These are phyloP conservation scores for Dactylis glomerata DNA, from an alignment of 176 grass and related monocot genomes.

Conservation along the genomic window DNA sequence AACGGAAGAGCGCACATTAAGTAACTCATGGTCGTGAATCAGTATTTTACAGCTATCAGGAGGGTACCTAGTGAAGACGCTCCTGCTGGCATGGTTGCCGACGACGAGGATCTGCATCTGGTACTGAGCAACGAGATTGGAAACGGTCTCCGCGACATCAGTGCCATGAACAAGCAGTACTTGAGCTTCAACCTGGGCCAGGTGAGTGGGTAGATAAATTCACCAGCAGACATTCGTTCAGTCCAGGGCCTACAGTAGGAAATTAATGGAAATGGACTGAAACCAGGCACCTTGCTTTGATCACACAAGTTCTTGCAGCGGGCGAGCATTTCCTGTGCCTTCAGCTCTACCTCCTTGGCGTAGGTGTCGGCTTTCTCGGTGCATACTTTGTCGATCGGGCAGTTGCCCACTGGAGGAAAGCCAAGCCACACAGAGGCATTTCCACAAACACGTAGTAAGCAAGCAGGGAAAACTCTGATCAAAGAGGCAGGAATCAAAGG, in stretches of 20 bases:
- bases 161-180: slow-evolving; percentile 30
- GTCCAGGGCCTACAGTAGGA: not conserved
- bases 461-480: not conserved
- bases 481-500: not conserved
- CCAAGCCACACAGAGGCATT: not conserved
- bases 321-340: slow-evolving; percentile 25
- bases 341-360: not conserved
- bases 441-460: not conserved
- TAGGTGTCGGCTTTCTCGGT: slow-evolving; percentile 5
- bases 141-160: slow-evolving; percentile 33
- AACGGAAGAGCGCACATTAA: not conserved
- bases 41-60: not conserved
- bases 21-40: not conserved
- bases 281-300: not conserved
- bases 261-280: not conserved
- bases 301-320: slow-evolving; percentile 30
- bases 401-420: slow-evolving; percentile 32
- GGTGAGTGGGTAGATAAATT: not conserved
- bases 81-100: slow-evolving; percentile 26
- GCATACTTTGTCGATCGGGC: slow-evolving; percentile 23
- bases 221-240: not conserved
- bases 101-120: slow-evolving; percentile 31
- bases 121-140: slow-evolving; percentile 21
- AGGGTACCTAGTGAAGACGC: slow-evolving; percentile 24
- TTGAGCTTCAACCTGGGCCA: slow-evolving; percentile 34